A percentile compares a stretch with the other conserved stretches of the same genome.
Conservation (phyloP, 2,329 filamentous ascomycete species). For the Cordyceps tenuipes region DNA sequence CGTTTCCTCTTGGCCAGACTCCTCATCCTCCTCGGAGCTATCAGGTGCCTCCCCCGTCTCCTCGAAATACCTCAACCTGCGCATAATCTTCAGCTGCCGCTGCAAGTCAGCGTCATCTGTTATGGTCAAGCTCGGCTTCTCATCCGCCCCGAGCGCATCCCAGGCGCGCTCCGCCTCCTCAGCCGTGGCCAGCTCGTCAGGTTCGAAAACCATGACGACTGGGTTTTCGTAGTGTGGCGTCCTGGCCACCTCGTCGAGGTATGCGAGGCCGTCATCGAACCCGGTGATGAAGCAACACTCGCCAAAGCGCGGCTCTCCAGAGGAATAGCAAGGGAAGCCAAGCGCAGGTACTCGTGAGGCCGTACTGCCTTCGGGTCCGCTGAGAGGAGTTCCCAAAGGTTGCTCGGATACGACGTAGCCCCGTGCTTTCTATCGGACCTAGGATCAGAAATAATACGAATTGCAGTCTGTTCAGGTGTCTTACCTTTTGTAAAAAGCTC, state of each 20-base stretch:
- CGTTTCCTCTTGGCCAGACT: slow-evolving; percentile 17
- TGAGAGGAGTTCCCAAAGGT: slow-evolving; percentile 43
- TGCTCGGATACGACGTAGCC: slow-evolving; percentile 50
- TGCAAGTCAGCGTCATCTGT: slow-evolving; percentile 17
- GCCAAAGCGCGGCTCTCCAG: slow-evolving; percentile 48
- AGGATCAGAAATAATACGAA: slow-evolving; percentile 17
- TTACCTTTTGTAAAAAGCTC: slow-evolving; percentile 43
- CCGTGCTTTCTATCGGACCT: slow-evolving; percentile 41
- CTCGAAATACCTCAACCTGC: slow-evolving; percentile 21
- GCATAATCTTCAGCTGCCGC: slow-evolving; percentile 18
- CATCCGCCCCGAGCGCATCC: slow-evolving; percentile 21
- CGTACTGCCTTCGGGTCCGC: slow-evolving; percentile 42
- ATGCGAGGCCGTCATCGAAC: slow-evolving; percentile 47
- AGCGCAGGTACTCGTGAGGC: slow-evolving; percentile 33
- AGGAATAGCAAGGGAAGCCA: slow-evolving; percentile 63
- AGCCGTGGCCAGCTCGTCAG: slow-evolving; percentile 15
- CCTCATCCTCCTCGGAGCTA: slow-evolving; percentile 13
- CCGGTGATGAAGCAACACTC: slow-evolving; percentile 56
- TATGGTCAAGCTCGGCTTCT: slow-evolving; percentile 21
- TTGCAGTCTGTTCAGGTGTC: slow-evolving; percentile 15
- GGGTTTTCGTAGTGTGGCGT: slow-evolving; percentile 32
- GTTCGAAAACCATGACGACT: slow-evolving; percentile 23
- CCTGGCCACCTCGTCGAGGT: slow-evolving; percentile 49
- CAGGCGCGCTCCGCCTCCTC: slow-evolving; percentile 23
- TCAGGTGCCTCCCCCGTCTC: slow-evolving; percentile 21